phyloP scores from a whole-genome alignment of 1,284 basidiomycete genomes.

The Malassezia slooffiae region DNA sequence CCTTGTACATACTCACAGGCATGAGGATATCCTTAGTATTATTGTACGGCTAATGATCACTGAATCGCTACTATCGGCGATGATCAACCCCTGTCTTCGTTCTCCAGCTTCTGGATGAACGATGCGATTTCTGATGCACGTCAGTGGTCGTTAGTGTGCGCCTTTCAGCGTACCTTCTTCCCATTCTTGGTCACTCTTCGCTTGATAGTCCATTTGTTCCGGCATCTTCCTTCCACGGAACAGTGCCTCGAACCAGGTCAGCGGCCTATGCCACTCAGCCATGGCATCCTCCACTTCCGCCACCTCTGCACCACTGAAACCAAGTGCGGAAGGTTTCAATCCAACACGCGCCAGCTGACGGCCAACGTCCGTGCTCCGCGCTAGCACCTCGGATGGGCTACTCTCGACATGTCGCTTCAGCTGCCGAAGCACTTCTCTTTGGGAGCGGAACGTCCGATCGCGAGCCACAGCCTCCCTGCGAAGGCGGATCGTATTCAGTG shows the following conservation, averaged over 20 bases:
- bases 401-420: neutral
- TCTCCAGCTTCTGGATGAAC: slow-evolving; percentile 3
- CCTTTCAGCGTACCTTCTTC: slow-evolving; percentile 4
- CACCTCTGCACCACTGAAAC: neutral
- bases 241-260: slow-evolving; percentile 13
- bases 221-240: slow-evolving; percentile 3
- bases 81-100: neutral
- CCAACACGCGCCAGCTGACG: slow-evolving; percentile 7
- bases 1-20: too few species aligned
- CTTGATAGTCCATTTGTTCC: neutral
- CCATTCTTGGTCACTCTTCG: neutral
- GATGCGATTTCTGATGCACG: neutral
- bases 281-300: neutral
- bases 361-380: neutral
- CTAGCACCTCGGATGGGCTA: neutral
- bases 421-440: slow-evolving; percentile 1
- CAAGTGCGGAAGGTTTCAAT: slow-evolving; percentile 5
- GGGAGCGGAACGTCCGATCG: neutral
- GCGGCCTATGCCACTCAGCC: neutral
- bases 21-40: too few species aligned
- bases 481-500: slow-evolving; percentile 6
- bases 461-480: neutral
- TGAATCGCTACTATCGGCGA: neutral
- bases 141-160: neutral
- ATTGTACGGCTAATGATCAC: too few species aligned